Percentiles rank a stretch among this genome's conserved stretches.
Evolutionary conservation across 805 yeast genomes (phyloP).

Genomic region (Cephaloascus fragrans): DNA sequence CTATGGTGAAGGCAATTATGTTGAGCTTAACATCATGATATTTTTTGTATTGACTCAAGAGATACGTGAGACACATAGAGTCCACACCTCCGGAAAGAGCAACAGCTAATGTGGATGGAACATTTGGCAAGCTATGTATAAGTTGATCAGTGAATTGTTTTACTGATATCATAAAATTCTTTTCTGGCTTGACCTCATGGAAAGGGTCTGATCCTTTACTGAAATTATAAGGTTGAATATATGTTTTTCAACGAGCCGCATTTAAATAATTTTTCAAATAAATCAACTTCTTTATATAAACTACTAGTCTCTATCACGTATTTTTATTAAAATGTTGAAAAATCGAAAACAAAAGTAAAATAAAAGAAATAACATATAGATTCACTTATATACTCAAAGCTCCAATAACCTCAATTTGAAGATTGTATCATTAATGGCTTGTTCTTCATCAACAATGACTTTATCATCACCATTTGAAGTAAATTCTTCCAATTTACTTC

Average conservation of each 20-base stretch:
- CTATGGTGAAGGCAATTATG: conserved; percentile 52
- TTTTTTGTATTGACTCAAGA: conserved; percentile 28
- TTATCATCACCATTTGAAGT: conserved; percentile 29
- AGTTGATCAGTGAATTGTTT: neutral
- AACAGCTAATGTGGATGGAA: conserved; percentile 28
- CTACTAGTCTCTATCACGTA: no score
- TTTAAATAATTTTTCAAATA: no score
- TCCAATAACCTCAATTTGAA: conserved; percentile 72
- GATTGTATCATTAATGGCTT: conserved; percentile 61
- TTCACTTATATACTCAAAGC: no score
- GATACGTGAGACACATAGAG: conserved; percentile 57
- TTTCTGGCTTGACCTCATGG: no score
- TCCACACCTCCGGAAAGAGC: conserved; percentile 81
- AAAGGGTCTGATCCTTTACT: no score
- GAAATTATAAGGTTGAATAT: no score
- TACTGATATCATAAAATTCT: neutral
- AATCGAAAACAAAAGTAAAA: no score
- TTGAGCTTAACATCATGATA: conserved; percentile 15
- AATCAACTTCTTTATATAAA: no score
- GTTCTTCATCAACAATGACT: conserved; percentile 83
- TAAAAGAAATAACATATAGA: no score
- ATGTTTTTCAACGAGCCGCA: no score
- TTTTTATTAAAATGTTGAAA: no score
- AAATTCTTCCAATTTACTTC: conserved; percentile 45
- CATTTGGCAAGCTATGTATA: conserved; percentile 6